Evolutionary conservation across 192 early-diverging fungal genomes (phyloP).

Genomic region (Coemansia sp.): DNA sequence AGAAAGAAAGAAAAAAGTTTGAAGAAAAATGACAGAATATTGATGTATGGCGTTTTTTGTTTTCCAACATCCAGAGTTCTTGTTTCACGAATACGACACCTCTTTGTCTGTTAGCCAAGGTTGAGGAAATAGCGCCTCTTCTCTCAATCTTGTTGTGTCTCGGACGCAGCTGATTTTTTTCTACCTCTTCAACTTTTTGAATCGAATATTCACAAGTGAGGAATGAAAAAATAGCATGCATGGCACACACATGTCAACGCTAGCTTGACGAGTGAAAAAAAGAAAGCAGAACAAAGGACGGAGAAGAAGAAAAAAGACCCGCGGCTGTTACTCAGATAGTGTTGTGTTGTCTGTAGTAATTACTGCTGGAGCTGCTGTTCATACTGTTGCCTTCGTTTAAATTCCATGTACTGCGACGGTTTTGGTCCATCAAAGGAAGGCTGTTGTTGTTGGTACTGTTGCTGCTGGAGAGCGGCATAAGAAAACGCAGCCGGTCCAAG

Average conservation of each 20-base stretch:
- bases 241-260: constrained; percentile 3
- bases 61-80: too few species aligned
- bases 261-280: background rate
- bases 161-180: too few species aligned
- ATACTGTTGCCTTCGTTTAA: constrained; percentile 1
- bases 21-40: too few species aligned
- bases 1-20: too few species aligned
- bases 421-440: background rate
- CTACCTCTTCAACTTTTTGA: background rate
- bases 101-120: too few species aligned
- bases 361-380: background rate
- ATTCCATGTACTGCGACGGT: constrained; percentile 2
- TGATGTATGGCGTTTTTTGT: too few species aligned
- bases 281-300: background rate
- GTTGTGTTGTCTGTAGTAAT: too few species aligned
- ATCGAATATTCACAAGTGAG: background rate
- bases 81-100: too few species aligned
- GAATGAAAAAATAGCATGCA: background rate
- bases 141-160: too few species aligned
- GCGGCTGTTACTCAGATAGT: too few species aligned
- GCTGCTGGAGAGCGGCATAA: constrained; percentile 10
- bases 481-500: constrained; percentile 4
- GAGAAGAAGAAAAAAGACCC: too few species aligned
- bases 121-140: too few species aligned
- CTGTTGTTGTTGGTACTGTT: constrained; percentile 10